These are phyloP conservation scores for Coniochaeta sp. DNA, from an alignment of 2,329 filamentous ascomycete genomes.

Conservation along the genomic window DNA sequence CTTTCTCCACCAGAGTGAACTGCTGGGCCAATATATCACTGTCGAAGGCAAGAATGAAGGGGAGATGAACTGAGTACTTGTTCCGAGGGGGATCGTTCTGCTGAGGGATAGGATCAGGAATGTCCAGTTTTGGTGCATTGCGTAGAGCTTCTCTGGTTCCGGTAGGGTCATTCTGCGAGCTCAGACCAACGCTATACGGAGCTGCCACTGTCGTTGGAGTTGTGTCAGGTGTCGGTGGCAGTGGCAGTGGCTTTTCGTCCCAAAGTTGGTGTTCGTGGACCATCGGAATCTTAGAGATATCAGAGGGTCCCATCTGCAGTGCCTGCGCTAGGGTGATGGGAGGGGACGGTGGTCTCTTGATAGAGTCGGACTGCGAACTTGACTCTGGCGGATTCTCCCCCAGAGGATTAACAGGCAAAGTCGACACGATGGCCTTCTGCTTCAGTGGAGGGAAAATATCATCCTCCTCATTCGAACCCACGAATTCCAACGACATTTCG, in stretches of 20 bases:
- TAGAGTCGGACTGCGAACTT: constrained; percentile 18
- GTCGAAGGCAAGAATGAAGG: constrained; percentile 75
- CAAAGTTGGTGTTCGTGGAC: constrained; percentile 33
- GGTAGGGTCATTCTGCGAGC: constrained; percentile 21
- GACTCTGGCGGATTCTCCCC: constrained; percentile 16
- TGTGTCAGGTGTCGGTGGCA: constrained; percentile 42
- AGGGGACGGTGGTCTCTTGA: constrained; percentile 29
- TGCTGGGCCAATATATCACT: constrained; percentile 74
- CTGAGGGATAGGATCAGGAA: constrained; percentile 13
- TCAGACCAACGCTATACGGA: constrained; percentile 22
- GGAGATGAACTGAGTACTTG: constrained; percentile 54
- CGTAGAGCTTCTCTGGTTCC: constrained; percentile 27
- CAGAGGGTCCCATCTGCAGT: constrained; percentile 30
- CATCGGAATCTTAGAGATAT: constrained; percentile 26
- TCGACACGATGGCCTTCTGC: constrained; percentile 23
- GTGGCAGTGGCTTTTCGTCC: constrained; percentile 34
- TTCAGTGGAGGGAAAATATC: constrained; percentile 17
- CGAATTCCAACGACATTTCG: constrained; percentile 48
- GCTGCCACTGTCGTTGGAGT: constrained; percentile 33
- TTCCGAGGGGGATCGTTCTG: constrained; percentile 15
- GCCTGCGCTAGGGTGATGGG: constrained; percentile 41
- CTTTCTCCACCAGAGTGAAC: constrained; percentile 79
- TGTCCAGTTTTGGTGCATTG: constrained; percentile 21
- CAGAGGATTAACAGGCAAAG: constrained; percentile 27
- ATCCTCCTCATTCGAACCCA: constrained; percentile 22